A percentile compares a stretch with the other conserved stretches of the same genome.
Evolutionary conservation across 2,329 filamentous ascomycete species (phyloP).

Genomic region (Clonostachys chloroleuca): DNA sequence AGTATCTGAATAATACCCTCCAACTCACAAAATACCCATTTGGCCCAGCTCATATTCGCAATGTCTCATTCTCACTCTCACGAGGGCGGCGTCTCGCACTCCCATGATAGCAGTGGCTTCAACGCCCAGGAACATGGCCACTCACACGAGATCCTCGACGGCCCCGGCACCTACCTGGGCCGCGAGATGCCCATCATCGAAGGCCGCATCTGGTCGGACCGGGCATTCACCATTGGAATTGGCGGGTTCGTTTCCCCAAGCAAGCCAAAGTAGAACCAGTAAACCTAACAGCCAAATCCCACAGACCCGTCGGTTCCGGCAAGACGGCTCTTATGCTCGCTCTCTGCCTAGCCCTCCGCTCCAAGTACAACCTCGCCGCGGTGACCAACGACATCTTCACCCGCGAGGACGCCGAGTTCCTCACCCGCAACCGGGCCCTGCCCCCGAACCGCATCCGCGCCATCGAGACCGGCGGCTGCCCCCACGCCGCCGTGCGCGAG

Average conservation of each 20-base stretch:
- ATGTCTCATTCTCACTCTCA: constrained; percentile 46
- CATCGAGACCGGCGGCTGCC: constrained; percentile 96
- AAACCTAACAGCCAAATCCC: neutral
- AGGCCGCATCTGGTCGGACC: constrained; percentile 79
- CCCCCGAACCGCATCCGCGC: constrained; percentile 81
- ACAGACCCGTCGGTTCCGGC: constrained; percentile 88
- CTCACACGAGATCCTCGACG: constrained; percentile 91
- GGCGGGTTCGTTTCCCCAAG: constrained; percentile 64
- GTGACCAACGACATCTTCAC: constrained; percentile 99
- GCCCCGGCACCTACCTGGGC: constrained; percentile 83
- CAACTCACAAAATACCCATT: too few species aligned
- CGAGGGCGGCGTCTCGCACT: constrained; percentile 49
- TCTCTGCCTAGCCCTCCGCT: constrained; percentile 79
- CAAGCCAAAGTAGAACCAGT: neutral
- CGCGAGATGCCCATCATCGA: constrained; percentile 93
- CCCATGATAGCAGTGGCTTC: constrained; percentile 49
- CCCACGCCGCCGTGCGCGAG: constrained; percentile 94
- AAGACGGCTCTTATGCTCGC: constrained; percentile 97
- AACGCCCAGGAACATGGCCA: constrained; percentile 77
- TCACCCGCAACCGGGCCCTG: constrained; percentile 81
- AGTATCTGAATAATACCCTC: too few species aligned
- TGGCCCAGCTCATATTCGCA: neutral
- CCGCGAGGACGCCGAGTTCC: constrained; percentile 95
- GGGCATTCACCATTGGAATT: constrained; percentile 96
- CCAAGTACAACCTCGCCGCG: constrained; percentile 80